Evolutionary conservation across 169 alveolate species (phyloP).

Genomic region (Plasmodium chabaudi): DNA sequence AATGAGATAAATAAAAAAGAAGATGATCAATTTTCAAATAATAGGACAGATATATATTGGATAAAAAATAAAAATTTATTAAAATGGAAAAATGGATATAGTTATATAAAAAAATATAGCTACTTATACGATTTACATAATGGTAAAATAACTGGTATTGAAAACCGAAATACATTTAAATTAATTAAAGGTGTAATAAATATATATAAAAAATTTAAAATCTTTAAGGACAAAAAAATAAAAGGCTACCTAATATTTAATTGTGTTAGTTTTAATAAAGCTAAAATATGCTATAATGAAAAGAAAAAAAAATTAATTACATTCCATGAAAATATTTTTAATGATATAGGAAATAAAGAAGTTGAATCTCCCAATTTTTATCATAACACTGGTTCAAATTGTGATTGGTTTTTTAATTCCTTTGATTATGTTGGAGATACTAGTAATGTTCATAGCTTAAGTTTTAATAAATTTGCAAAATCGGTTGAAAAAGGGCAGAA

Average conservation of each 20-base stretch:
- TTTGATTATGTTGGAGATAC: constrained; percentile 55
- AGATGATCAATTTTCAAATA: background rate
- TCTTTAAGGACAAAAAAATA: constrained; percentile 23
- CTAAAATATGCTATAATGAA: constrained; percentile 33
- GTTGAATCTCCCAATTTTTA: background rate
- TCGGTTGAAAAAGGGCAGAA: no score
- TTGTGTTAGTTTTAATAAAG: constrained; percentile 29
- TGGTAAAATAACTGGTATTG: background rate
- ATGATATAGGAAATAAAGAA: background rate
- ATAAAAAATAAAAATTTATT: background rate
- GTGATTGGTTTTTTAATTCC: constrained; percentile 71
- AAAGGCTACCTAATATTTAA: constrained; percentile 46
- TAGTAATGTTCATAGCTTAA: no score
- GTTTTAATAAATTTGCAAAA: no score
- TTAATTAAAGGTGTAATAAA: constrained; percentile 13
- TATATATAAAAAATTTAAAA: constrained; percentile 32
- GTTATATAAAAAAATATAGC: background rate
- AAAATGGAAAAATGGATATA: background rate
- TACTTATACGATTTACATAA: background rate
- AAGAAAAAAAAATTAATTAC: background rate
- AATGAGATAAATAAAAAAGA: background rate
- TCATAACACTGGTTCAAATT: background rate
- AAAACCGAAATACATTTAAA: background rate
- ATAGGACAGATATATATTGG: no score
- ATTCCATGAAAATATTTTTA: constrained; percentile 15